Evolutionary conservation across 2,329 filamentous ascomycete genomes (phyloP), one percentile per base, ranked within the genome.

Genomic region (Claviceps sp.): DNA sequence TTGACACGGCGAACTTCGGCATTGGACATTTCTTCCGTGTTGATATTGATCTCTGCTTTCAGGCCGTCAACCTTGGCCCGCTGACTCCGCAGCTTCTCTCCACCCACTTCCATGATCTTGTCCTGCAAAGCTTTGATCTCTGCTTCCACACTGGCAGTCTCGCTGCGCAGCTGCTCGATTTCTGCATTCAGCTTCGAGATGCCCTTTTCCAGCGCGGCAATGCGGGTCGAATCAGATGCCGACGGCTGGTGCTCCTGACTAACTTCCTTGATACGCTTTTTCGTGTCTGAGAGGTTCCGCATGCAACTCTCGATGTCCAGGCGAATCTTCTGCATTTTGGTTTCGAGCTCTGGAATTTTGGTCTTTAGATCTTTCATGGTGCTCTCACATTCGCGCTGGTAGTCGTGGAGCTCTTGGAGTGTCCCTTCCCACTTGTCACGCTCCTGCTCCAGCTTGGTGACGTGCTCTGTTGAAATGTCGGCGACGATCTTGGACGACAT

Each of bases 31-130:
- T 88, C 84, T 57, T 97, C 91, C 50, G 81, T 84, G 55, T 94
- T 77, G 13, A 83, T 80, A 47, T 84, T 75, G 52, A 97, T 89
- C 64, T 95, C 84, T 61, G 89, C 86, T 65, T 94, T 95, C 57
- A 94, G 73, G 6, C 83, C 79, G 64, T 97, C 91, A 37, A 98
- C 89, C 72, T 86, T 94, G 55, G 88, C 83, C 60, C 93, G 90
- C 65, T 98, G 91, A 18, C 84, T 80, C 52, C 93, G 84, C 18
- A 98, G 81, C 69, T 88, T 89, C 62, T 97, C 89, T 68, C 93
- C 93, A 63, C 93, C 93, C 56, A 95, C 85, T 67, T 96, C 85
- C 93, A 98, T 97, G 62, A 98, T 98, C 74, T 90, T 95, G 75
- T 93, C 85, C 65, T 98, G 91, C 1, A 98, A 75, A 20, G 77